Percentiles rank a stretch among this genome's conserved stretches.
These are phyloP conservation scores for Podaxis mareebaensis DNA, from an alignment of 768 basidiomycete species.

Conservation along the genomic window DNA sequence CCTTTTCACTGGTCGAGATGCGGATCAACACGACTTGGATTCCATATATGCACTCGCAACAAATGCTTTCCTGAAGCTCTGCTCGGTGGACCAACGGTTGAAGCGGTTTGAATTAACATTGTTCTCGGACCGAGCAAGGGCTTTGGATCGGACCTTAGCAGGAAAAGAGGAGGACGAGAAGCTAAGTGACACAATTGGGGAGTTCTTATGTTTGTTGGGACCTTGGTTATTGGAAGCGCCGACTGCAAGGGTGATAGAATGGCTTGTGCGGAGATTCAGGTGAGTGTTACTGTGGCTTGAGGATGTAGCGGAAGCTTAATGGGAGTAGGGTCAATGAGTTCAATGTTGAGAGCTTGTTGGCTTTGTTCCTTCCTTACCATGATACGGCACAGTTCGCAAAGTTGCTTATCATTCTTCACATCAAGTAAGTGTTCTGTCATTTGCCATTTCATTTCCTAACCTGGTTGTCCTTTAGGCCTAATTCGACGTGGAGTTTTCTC, in stretches of 20 bases:
- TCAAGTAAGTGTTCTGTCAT: slow-evolving; percentile 49
- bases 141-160: slow-evolving; percentile 77
- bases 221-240: slow-evolving; percentile 82
- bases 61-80: slow-evolving; percentile 77
- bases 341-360: slow-evolving; percentile 76
- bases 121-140: slow-evolving; percentile 79
- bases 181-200: slow-evolving; percentile 61
- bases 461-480: slow-evolving; percentile 41
- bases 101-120: slow-evolving; percentile 64
- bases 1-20: slow-evolving; percentile 82
- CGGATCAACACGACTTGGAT: slow-evolving; percentile 85
- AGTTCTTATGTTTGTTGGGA: slow-evolving; percentile 70
- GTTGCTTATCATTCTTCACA: slow-evolving; percentile 83
- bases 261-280: slow-evolving; percentile 95
- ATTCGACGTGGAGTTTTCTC: slow-evolving; percentile 68
- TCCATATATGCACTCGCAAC: slow-evolving; percentile 78
- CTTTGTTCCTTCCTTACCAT: slow-evolving; percentile 91
- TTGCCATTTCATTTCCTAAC: background rate
- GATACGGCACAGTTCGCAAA: slow-evolving; percentile 94
- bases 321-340: slow-evolving; percentile 83
- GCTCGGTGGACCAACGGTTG: slow-evolving; percentile 58
- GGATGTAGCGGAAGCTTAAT: slow-evolving; percentile 10
- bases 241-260: slow-evolving; percentile 84
- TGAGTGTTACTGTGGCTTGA: slow-evolving; percentile 33
- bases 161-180: slow-evolving; percentile 58